Evolutionary conservation across 2,329 filamentous ascomycete species (phyloP), one percentile per base, ranked within the genome.

Genomic region (Ceratocystis colombiana): DNA sequence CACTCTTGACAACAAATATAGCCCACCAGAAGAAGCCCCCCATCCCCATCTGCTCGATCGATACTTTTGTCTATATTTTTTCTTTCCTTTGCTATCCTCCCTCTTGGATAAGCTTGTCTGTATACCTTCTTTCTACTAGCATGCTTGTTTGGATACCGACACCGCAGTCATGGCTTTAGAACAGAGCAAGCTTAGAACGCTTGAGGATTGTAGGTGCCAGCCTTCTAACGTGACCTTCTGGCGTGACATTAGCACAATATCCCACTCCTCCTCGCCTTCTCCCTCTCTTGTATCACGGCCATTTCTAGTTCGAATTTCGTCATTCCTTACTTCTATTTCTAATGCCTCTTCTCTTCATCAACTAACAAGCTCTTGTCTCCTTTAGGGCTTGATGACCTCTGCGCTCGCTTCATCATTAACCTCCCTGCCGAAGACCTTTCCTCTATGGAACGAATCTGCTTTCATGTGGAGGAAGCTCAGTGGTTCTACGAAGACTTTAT

Each of bases 401-500:
- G 91, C 77, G 93, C 96, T 75, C 90, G 95, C 74, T 99, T 99
- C 78, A 93, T 99, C 74, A 90, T 97, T 76, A 97, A 99, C 77
- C 84, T 97, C 69, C 94, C 95, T 59, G 83, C 89, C 70, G 90
- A 94, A 76, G 94, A 99, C 76, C 84, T 97, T 61, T 86, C 87
- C 70, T 91, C 89, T 1, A 89, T 96, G 67, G 90, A 91, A 74
- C 88, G 94, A 73, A 94, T 99, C 77, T 97, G 93, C 78, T 99
- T 99, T 76, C 92, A 97, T 77, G 89, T 99, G 71, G 94, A 99
- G 77, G 95, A 99, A 77, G 94, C 94, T 72, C 95, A 99, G 85
- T 99, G 94, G 94, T 99, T 96, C 77, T 99, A 99, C 84, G 94
- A 99, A 80, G 94, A 99, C 77, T 99, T 99, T 74, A 90, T 99